Evolutionary conservation across 805 yeast species (phyloP).

Genomic region (Tanozyma kutaoensis): DNA sequence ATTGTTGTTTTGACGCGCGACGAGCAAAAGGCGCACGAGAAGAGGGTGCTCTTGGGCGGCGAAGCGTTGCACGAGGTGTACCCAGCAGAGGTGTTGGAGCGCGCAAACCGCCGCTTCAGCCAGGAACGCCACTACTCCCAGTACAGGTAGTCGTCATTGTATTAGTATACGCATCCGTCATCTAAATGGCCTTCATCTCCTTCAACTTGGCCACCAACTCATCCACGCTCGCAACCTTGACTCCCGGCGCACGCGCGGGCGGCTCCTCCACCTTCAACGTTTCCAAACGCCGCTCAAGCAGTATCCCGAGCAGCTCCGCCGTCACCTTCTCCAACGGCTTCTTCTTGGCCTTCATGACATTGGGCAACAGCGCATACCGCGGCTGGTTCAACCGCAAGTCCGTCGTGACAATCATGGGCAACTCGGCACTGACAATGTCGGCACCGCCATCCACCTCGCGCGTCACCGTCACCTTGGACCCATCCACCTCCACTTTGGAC

Average conservation of each 20-base stretch:
- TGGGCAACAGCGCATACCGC: slow-evolving; percentile 89
- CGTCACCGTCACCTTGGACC: slow-evolving; percentile 54
- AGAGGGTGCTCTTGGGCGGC: slow-evolving; percentile 57
- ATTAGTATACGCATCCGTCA: too few relatives aligned
- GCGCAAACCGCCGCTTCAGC: slow-evolving; percentile 48
- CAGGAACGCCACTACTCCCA: slow-evolving; percentile 63
- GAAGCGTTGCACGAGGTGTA: slow-evolving; percentile 53
- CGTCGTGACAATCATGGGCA: slow-evolving; percentile 83
- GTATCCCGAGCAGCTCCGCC: slow-evolving; percentile 57
- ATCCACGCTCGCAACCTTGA: slow-evolving; percentile 69
- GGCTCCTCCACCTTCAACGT: slow-evolving; percentile 75
- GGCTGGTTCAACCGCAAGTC: slow-evolving; percentile 93
- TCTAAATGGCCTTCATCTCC: slow-evolving; percentile 45
- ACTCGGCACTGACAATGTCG: slow-evolving; percentile 60
- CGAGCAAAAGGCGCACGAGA: slow-evolving; percentile 75
- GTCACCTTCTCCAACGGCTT: slow-evolving; percentile 67
- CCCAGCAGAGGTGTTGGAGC: slow-evolving; percentile 37
- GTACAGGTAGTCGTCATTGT: too few relatives aligned
- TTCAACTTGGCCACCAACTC: slow-evolving; percentile 71
- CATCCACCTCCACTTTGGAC: slow-evolving; percentile 58
- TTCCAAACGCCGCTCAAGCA: slow-evolving; percentile 49
- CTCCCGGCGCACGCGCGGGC: slow-evolving; percentile 66
- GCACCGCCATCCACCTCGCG: slow-evolving; percentile 95
- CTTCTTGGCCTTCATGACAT: slow-evolving; percentile 97
- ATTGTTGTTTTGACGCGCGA: slow-evolving; percentile 81